These are phyloP conservation scores for Medicago ruthenica DNA, from an alignment of 306 rosid genomes.

Conservation along the genomic window DNA sequence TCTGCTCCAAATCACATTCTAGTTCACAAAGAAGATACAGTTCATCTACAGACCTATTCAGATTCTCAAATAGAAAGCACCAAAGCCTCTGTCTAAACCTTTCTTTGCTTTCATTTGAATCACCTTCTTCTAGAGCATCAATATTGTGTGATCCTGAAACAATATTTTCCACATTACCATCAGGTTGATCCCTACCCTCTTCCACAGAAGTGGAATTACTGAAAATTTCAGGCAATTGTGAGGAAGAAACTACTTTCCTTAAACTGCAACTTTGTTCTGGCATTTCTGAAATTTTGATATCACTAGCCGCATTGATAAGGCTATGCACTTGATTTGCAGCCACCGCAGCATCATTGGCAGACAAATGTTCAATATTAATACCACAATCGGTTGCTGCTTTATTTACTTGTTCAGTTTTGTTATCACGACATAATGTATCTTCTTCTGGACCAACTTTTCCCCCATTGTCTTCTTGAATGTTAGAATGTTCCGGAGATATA, in stretches of 20 bases:
- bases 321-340: constrained; percentile 37
- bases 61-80: constrained; percentile 99
- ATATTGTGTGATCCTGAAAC: constrained; percentile 56
- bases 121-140: constrained; percentile 64
- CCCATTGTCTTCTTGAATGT: constrained; percentile 39
- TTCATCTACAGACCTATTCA: constrained; percentile 97
- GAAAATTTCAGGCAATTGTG: constrained; percentile 46
- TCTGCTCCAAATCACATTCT: constrained; percentile 95
- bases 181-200: constrained; percentile 48
- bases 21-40: constrained; percentile 98
- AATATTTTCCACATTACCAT: constrained; percentile 45
- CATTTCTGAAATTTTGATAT: constrained; percentile 41
- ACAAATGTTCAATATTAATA: constrained; percentile 32
- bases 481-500: constrained; percentile 48
- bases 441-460: constrained; percentile 47
- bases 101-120: constrained; percentile 89
- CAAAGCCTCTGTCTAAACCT: constrained; percentile 97
- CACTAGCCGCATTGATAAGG: constrained; percentile 47
- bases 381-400: constrained; percentile 46
- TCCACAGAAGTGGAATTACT: constrained; percentile 49
- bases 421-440: constrained; percentile 45
- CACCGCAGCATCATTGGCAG: constrained; percentile 40
- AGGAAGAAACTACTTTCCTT: constrained; percentile 37
- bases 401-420: constrained; percentile 45
- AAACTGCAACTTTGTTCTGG: constrained; percentile 43